A percentile compares a stretch with the other conserved stretches of the same genome.
Conservation (phyloP, 1,139 yeast species). For the Suhomyces atakaporum region DNA sequence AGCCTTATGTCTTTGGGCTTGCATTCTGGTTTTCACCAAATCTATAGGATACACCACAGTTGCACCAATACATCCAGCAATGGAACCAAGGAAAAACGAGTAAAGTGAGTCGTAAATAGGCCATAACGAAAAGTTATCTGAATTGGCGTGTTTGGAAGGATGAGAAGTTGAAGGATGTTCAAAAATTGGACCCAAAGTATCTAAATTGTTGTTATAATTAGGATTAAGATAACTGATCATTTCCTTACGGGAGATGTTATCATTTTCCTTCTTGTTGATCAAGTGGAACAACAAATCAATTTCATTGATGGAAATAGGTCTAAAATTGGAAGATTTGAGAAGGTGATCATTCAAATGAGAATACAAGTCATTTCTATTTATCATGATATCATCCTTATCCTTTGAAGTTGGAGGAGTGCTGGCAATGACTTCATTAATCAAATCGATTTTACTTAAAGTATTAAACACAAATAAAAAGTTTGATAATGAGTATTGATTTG, state of each 20-base stretch:
- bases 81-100: constrained; percentile 86
- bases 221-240: constrained; percentile 53
- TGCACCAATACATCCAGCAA: constrained; percentile 98
- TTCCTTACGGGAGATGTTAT: constrained; percentile 54
- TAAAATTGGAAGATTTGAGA: constrained; percentile 54
- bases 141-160: constrained; percentile 31
- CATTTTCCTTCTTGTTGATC: constrained; percentile 45
- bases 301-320: constrained; percentile 47
- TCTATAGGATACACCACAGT: constrained; percentile 98
- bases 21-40: constrained; percentile 95
- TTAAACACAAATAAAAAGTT: constrained; percentile 48
- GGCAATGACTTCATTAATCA: constrained; percentile 63
- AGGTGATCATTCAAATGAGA: constrained; percentile 52
- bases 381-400: constrained; percentile 48
- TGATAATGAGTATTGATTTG: constrained; percentile 39
- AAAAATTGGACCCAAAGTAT: constrained; percentile 40
- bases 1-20: constrained; percentile 81
- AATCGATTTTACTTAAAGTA: constrained; percentile 46
- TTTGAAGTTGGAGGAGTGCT: constrained; percentile 49
- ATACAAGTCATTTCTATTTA: constrained; percentile 46
- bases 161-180: constrained; percentile 36
- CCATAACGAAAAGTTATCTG: constrained; percentile 50
- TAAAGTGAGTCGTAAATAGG: constrained; percentile 81
- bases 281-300: constrained; percentile 49
- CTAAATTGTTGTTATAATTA: constrained; percentile 39